phyloP scores from a whole-genome alignment of 139 green algal genomes.

The Chlorella sp. region DNA sequence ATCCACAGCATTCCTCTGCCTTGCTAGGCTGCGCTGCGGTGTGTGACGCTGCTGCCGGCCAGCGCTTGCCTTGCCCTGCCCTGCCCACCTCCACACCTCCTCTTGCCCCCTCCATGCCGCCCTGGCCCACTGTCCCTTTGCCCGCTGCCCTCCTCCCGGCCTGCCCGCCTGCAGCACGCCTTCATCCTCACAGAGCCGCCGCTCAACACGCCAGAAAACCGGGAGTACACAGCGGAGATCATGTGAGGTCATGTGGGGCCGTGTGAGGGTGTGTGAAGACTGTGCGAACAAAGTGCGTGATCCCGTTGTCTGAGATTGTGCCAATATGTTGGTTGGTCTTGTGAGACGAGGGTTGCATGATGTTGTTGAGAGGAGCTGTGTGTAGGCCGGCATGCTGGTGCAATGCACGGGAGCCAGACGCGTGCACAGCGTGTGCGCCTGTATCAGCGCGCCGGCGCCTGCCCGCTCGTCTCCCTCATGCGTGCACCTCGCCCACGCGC shows the following conservation, averaged over 20 bases:
- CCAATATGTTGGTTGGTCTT: too few relatives aligned
- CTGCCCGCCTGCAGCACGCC: slow-evolving; percentile 67
- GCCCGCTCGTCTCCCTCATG: too few relatives aligned
- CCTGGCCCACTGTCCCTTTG: too few relatives aligned
- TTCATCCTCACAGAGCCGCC: slow-evolving; percentile 87
- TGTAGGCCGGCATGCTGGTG: too few relatives aligned
- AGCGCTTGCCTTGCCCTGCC: neutral
- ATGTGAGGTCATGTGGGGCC: slow-evolving; percentile 46
- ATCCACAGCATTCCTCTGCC: neutral
- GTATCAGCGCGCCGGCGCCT: neutral
- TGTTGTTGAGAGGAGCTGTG: too few relatives aligned
- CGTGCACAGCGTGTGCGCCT: neutral
- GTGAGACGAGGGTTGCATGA: too few relatives aligned
- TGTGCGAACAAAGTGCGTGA: too few relatives aligned
- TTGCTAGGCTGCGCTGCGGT: too few relatives aligned
- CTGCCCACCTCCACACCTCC: neutral
- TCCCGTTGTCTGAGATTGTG: too few relatives aligned
- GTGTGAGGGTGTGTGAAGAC: neutral
- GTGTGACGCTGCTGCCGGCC: neutral
- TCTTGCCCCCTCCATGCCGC: too few relatives aligned
- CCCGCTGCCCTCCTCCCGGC: slow-evolving; percentile 41
- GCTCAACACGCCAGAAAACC: slow-evolving; percentile 81
- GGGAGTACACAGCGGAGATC: slow-evolving; percentile 82
- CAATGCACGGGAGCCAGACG: too few relatives aligned
- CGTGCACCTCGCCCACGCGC: too few relatives aligned